Conservation (phyloP, 2,329 filamentous ascomycete genomes). For the Blastomyces emzantsi region DNA sequence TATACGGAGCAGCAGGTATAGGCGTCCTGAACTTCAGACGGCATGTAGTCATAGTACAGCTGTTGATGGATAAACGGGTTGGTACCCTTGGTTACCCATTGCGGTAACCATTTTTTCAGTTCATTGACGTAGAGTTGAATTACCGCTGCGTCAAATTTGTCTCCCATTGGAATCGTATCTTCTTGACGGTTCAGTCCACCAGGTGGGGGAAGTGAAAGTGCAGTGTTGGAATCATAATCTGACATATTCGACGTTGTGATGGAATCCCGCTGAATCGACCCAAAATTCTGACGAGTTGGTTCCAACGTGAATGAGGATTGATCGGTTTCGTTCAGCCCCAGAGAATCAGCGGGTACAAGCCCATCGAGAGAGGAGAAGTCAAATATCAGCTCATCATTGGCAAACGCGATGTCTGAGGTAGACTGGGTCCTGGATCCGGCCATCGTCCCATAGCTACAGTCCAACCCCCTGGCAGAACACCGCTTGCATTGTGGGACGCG, state of each 20-base stretch:
- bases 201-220: neutral
- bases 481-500: neutral
- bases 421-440: neutral
- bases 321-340: neutral
- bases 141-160: neutral
- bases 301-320: neutral
- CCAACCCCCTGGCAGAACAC: neutral
- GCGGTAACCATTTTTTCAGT: neutral
- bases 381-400: neutral
- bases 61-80: constrained; percentile 7
- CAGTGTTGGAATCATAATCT: neutral
- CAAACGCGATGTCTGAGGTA: neutral
- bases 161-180: neutral
- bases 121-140: neutral
- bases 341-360: too few relatives aligned
- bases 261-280: neutral
- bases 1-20: neutral
- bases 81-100: neutral
- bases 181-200: neutral
- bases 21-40: neutral
- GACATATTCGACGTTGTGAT: neutral
- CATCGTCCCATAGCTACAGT: neutral
- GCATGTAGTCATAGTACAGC: neutral
- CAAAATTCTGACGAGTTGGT: neutral
- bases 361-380: neutral